Conservation (phyloP, 75 land plant genomes). For the Pinus albicaulis region DNA sequence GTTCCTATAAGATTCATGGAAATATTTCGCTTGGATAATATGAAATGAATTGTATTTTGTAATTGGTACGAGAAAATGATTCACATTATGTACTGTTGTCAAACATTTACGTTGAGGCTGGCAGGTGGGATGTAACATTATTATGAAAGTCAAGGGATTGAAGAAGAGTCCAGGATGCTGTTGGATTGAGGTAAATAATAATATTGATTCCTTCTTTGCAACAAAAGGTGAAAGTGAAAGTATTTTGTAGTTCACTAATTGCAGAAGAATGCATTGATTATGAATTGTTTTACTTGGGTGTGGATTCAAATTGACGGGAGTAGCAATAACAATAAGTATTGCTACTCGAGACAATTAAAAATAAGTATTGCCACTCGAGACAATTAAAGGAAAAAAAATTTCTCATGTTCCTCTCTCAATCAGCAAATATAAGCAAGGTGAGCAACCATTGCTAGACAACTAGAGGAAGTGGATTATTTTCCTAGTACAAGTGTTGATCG, state of each 20-base stretch:
- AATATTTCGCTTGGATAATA: constrained; percentile 17
- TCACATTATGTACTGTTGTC: constrained; percentile 22
- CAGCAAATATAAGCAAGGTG: neutral
- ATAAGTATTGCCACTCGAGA: too few species aligned
- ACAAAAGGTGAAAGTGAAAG: constrained; percentile 5
- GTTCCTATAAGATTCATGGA: constrained; percentile 27
- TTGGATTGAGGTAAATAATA: constrained; percentile 9
- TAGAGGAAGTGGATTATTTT: neutral
- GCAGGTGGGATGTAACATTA: constrained; percentile 19
- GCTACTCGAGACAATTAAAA: neutral
- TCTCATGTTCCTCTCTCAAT: neutral
- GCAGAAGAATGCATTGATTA: neutral
- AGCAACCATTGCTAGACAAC: neutral
- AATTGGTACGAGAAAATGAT: constrained; percentile 19
- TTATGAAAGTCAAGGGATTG: constrained; percentile 14
- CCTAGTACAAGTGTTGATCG: neutral
- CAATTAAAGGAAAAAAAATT: too few species aligned
- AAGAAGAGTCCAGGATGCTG: constrained; percentile 26
- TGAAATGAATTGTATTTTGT: constrained; percentile 15
- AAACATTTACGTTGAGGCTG: constrained; percentile 28
- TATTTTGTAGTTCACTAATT: neutral
- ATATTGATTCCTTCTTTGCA: constrained; percentile 2
- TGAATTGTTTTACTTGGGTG: neutral
- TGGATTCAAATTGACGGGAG: neutral
- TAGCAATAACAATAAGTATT: neutral